phyloP scores from a whole-genome alignment of 805 yeast genomes.

The Lachancea cidri region DNA sequence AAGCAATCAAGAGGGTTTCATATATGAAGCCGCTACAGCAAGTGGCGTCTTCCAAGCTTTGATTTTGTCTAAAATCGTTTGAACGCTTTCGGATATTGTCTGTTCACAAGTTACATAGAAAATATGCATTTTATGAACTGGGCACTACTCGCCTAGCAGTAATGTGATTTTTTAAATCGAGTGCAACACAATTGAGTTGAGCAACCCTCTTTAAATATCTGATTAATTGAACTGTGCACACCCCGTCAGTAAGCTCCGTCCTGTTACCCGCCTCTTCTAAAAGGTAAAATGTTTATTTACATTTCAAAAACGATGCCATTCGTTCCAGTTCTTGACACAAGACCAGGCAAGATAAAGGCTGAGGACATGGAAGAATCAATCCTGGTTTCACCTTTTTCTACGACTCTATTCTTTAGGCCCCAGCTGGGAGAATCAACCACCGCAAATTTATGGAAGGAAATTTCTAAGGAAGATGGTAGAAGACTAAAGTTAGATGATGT shows the following conservation, averaged over 20 bases:
- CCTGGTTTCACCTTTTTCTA: neutral
- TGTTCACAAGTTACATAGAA: no score
- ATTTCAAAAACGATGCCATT: neutral
- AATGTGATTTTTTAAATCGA: no score
- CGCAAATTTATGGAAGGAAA: slow-evolving; percentile 4
- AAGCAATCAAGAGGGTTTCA: no score
- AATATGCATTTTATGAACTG: no score
- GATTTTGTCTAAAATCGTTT: no score
- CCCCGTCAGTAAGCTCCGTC: neutral
- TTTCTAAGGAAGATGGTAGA: neutral
- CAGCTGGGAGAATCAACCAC: slow-evolving; percentile 1
- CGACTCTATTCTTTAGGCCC: slow-evolving; percentile 4
- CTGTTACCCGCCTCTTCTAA: neutral
- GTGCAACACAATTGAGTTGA: neutral
- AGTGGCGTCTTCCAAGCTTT: no score
- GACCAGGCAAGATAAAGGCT: neutral
- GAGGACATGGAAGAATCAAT: neutral
- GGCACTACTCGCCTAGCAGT: no score
- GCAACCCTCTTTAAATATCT: neutral
- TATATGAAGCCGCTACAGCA: no score
- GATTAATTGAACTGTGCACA: neutral
- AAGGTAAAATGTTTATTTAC: neutral
- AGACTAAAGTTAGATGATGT: neutral
- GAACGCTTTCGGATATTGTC: no score
- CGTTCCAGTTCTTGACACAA: neutral